Conservation (phyloP, 371 early-diverging fungal genomes). For the Gilbertella persicaria region DNA sequence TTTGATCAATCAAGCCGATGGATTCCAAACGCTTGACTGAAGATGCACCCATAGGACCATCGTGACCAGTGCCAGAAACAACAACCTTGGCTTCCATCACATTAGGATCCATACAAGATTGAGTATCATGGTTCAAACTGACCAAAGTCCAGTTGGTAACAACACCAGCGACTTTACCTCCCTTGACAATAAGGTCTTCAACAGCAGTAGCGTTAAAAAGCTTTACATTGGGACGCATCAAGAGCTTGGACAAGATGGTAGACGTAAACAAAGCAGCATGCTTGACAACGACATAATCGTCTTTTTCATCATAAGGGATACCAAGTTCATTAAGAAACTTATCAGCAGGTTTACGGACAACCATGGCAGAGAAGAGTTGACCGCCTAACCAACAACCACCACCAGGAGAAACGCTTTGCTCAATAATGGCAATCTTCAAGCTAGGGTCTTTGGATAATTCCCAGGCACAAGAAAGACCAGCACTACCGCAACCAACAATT, state of each 20-base stretch:
- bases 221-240: conserved; percentile 70
- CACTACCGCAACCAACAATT: conserved; percentile 73
- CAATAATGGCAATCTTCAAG: conserved; percentile 67
- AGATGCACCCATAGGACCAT: conserved; percentile 76
- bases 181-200: conserved; percentile 75
- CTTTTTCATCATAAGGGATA: conserved; percentile 75
- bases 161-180: conserved; percentile 54
- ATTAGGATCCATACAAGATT: conserved; percentile 82
- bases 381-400: conserved; percentile 82
- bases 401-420: conserved; percentile 69
- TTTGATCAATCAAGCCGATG: conserved; percentile 58
- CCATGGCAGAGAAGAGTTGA: conserved; percentile 71
- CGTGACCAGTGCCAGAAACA: conserved; percentile 75
- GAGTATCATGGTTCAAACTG: conserved; percentile 65
- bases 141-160: conserved; percentile 83
- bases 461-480: conserved; percentile 67
- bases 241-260: conserved; percentile 69
- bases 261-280: conserved; percentile 79
- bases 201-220: conserved; percentile 80
- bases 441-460: conserved; percentile 68
- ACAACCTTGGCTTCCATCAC: conserved; percentile 72
- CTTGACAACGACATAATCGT: conserved; percentile 73
- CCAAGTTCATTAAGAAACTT: conserved; percentile 65
- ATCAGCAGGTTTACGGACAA: conserved; percentile 75
- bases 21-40: conserved; percentile 71